These are phyloP conservation scores for Suhomyces coccinellae DNA, from an alignment of 1,139 yeast species.

Conservation along the genomic window DNA sequence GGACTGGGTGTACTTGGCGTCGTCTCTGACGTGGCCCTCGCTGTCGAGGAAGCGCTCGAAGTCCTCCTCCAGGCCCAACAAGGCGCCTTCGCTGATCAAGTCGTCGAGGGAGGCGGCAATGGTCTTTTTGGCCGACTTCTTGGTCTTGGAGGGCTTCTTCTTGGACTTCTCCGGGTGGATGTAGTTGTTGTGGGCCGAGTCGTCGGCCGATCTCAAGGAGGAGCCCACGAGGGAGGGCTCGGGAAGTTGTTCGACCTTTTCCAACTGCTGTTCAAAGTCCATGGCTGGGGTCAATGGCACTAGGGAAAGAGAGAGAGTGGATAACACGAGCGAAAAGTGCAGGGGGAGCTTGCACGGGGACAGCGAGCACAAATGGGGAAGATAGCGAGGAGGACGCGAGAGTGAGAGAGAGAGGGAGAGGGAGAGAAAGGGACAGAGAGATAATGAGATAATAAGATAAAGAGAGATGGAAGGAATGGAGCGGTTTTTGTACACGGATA, in stretches of 20 bases:
- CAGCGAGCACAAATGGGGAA: not conserved
- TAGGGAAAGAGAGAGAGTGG: not conserved
- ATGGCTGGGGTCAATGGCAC: constrained; percentile 21
- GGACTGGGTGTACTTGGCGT: constrained; percentile 32
- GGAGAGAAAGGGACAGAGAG: not conserved
- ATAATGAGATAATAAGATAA: not conserved
- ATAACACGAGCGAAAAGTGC: not conserved
- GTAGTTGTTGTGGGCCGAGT: constrained; percentile 47
- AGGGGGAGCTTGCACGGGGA: not conserved
- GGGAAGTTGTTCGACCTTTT: constrained; percentile 49
- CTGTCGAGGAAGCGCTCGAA: constrained; percentile 53
- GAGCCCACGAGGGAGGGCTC: constrained; percentile 61
- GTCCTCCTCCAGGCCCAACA: constrained; percentile 57
- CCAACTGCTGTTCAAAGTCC: constrained; percentile 63
- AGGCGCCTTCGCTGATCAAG: constrained; percentile 59
- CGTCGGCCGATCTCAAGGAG: constrained; percentile 54
- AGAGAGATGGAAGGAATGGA: not conserved
- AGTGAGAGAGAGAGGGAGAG: not conserved
- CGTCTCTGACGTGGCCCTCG: constrained; percentile 52
- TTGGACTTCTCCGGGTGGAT: constrained; percentile 44
- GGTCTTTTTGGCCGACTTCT: constrained; percentile 16
- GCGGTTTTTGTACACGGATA: too few relatives aligned
- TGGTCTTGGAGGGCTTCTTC: constrained; percentile 13
- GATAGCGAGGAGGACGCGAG: not conserved
- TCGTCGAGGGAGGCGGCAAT: constrained; percentile 55